A percentile compares a stretch with the other conserved stretches of the same genome.
Conservation (phyloP, 768 basidiomycete species). For the Baorangia bicolor region DNA sequence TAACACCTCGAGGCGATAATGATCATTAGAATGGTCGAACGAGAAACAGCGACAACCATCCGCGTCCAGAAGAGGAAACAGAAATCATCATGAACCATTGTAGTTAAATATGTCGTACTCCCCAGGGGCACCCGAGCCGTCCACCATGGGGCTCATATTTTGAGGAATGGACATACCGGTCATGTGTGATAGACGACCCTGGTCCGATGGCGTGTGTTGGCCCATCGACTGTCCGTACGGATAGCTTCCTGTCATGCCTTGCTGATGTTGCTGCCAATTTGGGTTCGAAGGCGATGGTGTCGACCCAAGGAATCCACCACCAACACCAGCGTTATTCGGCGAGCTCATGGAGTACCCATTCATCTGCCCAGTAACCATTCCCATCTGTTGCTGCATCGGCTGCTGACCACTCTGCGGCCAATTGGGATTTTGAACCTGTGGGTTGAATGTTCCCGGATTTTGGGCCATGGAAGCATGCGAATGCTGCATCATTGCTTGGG, state of each 20-base stretch:
- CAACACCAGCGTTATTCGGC: conserved; percentile 35
- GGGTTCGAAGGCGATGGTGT: conserved; percentile 25
- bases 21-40: conserved; percentile 17
- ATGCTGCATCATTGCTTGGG: conserved; percentile 39
- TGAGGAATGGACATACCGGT: conserved; percentile 50
- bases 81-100: conserved; percentile 40
- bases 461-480: conserved; percentile 33
- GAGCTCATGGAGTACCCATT: conserved; percentile 36
- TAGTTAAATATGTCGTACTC: conserved; percentile 65
- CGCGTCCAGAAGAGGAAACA: conserved; percentile 14
- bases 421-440: conserved; percentile 42
- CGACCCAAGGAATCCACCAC: conserved; percentile 26
- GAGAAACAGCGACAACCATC: conserved; percentile 19
- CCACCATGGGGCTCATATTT: conserved; percentile 42
- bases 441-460: conserved; percentile 23
- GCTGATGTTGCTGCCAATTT: conserved; percentile 30
- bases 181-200: conserved; percentile 45
- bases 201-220: conserved; percentile 28
- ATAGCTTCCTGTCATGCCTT: conserved; percentile 30
- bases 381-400: conserved; percentile 42
- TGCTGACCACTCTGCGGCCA: conserved; percentile 58
- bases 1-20: conserved; percentile 29
- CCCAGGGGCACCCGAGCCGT: conserved; percentile 38
- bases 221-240: conserved; percentile 29
- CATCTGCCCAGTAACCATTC: conserved; percentile 37